Evolutionary conservation across 768 basidiomycete genomes (phyloP).

Genomic region (Kwoniella sp.): DNA sequence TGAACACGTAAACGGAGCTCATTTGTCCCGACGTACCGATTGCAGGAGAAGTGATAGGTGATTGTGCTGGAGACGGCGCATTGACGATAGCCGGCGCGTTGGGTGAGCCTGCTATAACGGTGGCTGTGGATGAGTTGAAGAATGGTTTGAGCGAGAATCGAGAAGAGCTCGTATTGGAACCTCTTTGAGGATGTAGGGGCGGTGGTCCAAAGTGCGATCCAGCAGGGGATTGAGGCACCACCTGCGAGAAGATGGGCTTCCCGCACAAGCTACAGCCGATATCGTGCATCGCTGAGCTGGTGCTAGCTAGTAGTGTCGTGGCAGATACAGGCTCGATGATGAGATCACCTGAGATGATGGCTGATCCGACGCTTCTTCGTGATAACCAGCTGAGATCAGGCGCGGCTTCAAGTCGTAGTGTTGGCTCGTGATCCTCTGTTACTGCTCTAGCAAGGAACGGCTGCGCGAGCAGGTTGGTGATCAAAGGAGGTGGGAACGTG

Average conservation of each 20-base stretch:
- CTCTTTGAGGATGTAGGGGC: constrained; percentile 65
- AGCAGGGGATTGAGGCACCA: constrained; percentile 29
- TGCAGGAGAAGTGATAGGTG: constrained; percentile 41
- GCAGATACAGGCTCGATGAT: constrained; percentile 82
- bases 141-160: constrained; percentile 57
- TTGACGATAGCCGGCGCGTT: constrained; percentile 19
- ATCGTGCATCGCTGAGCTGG: constrained; percentile 58
- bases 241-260: constrained; percentile 57
- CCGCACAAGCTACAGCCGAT: constrained; percentile 83
- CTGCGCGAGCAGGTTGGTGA: constrained; percentile 73
- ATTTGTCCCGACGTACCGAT: constrained; percentile 15
- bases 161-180: constrained; percentile 41
- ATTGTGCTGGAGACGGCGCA: constrained; percentile 32
- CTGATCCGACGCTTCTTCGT: constrained; percentile 75
- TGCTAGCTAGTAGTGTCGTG: constrained; percentile 64
- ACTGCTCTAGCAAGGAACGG: constrained; percentile 77
- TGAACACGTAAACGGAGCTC: constrained; percentile 55
- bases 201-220: constrained; percentile 51
- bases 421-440: constrained; percentile 89
- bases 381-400: constrained; percentile 94
- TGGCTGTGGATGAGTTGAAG: constrained; percentile 51
- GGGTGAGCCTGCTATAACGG: constrained; percentile 40
- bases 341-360: constrained; percentile 84
- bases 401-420: constrained; percentile 87
- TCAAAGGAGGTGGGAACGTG: constrained; percentile 62